phyloP scores from a whole-genome alignment of 192 early-diverging fungal genomes.

The Funneliformis geosporum region DNA sequence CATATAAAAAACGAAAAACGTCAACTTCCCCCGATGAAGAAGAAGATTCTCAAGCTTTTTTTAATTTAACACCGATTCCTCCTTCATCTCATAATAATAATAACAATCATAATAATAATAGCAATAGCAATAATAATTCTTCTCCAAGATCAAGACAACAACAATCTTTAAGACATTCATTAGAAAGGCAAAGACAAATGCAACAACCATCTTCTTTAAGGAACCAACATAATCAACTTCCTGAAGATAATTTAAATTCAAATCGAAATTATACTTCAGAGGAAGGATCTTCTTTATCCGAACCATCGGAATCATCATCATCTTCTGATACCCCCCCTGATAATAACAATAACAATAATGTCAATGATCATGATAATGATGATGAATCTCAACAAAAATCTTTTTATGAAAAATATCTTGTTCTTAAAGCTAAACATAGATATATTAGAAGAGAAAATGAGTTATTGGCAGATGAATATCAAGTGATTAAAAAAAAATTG shows the following conservation, averaged over 20 bases:
- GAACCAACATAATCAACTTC: background rate
- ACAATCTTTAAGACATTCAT: background rate
- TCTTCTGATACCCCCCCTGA: background rate
- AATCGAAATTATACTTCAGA: constrained; percentile 15
- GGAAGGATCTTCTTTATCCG: constrained; percentile 8
- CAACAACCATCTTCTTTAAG: background rate
- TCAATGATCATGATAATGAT: background rate
- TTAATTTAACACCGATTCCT: background rate
- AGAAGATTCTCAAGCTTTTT: background rate
- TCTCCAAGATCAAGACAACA: constrained; percentile 12
- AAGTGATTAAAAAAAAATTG: constrained; percentile 36
- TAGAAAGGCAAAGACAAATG: background rate
- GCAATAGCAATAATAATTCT: background rate
- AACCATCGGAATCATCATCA: background rate
- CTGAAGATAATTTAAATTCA: background rate
- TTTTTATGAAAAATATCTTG: constrained; percentile 40
- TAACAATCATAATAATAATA: background rate
- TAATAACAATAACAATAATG: background rate
- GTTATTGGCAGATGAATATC: constrained; percentile 47
- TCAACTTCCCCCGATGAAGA: constrained; percentile 3
- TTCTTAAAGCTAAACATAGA: constrained; percentile 44
- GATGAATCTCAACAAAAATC: constrained; percentile 9
- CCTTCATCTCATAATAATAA: background rate
- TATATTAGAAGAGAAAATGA: constrained; percentile 52
- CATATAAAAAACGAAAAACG: constrained; percentile 19